Conservation (phyloP, 352 stramenopile species). For the Chrysophaeum taylorii region DNA sequence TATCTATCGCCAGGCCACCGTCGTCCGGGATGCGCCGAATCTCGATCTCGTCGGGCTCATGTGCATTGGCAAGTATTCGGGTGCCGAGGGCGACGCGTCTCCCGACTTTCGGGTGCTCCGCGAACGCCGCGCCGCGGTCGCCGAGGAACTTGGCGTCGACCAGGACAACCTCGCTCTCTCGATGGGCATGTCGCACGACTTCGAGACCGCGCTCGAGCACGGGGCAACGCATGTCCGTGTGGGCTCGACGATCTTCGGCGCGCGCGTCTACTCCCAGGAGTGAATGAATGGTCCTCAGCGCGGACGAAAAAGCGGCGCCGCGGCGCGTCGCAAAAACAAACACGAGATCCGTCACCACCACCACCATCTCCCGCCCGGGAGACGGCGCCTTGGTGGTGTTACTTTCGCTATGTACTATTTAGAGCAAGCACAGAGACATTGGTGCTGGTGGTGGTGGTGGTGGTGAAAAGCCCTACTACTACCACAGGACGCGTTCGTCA, state of each 20-base stretch:
- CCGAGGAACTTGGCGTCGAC: conserved; percentile 50
- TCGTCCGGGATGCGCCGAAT: conserved; percentile 68
- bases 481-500: no score
- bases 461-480: no score
- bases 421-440: no score
- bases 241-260: conserved; percentile 94
- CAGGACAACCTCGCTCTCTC: conserved; percentile 74
- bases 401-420: no score
- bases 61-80: conserved; percentile 57
- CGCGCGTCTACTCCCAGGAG: conserved; percentile 70
- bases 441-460: no score
- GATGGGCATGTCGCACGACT: conserved; percentile 99
- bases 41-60: conserved; percentile 91
- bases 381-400: no score
- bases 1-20: no score
- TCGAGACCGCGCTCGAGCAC: conserved; percentile 84
- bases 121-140: conserved; percentile 53
- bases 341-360: no score
- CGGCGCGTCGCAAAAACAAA: no score
- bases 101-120: conserved; percentile 78
- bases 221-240: conserved; percentile 90
- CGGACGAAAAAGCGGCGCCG: no score
- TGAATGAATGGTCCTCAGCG: conserved; percentile 25
- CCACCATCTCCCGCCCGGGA: no score
- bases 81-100: conserved; percentile 46